Evolutionary conservation across 768 basidiomycete species (phyloP), one percentile per base, ranked within the genome.

Genomic region (Auriscalpium microsporum): DNA sequence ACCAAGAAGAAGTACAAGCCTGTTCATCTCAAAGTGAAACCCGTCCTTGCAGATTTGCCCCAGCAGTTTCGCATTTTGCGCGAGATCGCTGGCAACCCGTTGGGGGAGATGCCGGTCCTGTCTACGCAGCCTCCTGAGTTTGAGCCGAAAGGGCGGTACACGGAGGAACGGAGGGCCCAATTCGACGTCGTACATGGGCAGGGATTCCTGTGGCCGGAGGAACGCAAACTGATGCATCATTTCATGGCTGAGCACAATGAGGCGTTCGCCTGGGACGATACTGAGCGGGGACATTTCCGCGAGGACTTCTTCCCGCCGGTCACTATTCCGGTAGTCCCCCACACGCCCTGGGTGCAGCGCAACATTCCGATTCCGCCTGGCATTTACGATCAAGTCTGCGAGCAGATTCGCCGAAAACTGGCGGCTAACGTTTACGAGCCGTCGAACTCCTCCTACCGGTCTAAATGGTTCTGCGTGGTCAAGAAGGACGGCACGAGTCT

Each of bases 241-340:
- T 48, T 74, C 2, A 61, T 77, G 54, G 58, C 51, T 17, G 19
- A 54, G 14, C 67, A 73, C 4, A 60, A 75, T 23, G 9, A 58
- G 0, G 72, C 56, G 0, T 72, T 79, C 36, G 73, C 75, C 0
- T 79, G 72, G 74, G 55, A 68, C 3, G 70, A 76, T 9, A 8
- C 42, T 0, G 72, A 78, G 50, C 63, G 66, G 10, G 73, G 77
- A 0, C 44, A 46, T 0, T 74, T 76, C 51, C 33, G 56, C 50
- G 54, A 60, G 8, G 59, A 67, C 13, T 69, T 63, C 65, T 62
- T 73, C 65, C 51, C 57, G 1, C 64, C 59, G 0, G 52, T 62
- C 33, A 66, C 67, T 38, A 71, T 73, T 8, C 73, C 72, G 0
- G 70, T 69, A 6, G 68, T 71, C 13, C 53, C 53, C 10, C 66